Conservation (phyloP, 139 green algal species). For the Haematococcus lacustris region DNA sequence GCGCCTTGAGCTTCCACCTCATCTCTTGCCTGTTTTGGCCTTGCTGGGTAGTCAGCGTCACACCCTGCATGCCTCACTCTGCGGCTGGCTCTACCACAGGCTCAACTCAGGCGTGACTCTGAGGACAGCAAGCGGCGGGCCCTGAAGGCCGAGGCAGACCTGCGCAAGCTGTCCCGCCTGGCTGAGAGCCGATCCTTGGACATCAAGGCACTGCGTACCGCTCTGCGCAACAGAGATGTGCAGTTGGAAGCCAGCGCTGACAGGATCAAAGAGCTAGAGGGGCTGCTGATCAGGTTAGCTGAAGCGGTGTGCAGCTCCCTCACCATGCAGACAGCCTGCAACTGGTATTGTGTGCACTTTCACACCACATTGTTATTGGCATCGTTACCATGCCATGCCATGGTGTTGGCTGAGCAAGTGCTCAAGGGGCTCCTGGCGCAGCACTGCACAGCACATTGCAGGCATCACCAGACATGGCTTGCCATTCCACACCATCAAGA, state of each 20-base stretch:
- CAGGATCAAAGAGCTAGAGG: conserved; percentile 36
- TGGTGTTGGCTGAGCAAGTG: too few relatives aligned
- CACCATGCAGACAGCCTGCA: too few relatives aligned
- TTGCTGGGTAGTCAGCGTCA: neutral
- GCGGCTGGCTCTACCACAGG: conserved; percentile 14
- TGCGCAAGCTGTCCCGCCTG: conserved; percentile 18
- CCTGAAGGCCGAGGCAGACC: conserved; percentile 38
- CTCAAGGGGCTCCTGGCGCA: too few relatives aligned
- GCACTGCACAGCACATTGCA: too few relatives aligned
- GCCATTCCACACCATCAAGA: too few relatives aligned
- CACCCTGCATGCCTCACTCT: neutral
- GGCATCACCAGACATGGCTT: too few relatives aligned
- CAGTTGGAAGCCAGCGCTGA: conserved; percentile 27
- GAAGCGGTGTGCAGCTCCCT: neutral
- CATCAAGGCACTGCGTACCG: conserved; percentile 28
- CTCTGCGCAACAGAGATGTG: conserved; percentile 32
- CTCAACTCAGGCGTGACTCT: conserved; percentile 37
- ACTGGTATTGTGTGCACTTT: too few relatives aligned
- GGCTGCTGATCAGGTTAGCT: conserved; percentile 20
- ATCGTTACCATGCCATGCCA: too few relatives aligned
- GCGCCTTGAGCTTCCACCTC: neutral
- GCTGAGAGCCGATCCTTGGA: conserved; percentile 35
- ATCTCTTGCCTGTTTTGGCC: neutral
- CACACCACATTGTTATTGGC: too few relatives aligned
- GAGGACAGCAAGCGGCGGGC: conserved; percentile 35